Evolutionary conservation across 2,329 filamentous ascomycete genomes (phyloP).

Genomic region (Scedosporium apiospermum): DNA sequence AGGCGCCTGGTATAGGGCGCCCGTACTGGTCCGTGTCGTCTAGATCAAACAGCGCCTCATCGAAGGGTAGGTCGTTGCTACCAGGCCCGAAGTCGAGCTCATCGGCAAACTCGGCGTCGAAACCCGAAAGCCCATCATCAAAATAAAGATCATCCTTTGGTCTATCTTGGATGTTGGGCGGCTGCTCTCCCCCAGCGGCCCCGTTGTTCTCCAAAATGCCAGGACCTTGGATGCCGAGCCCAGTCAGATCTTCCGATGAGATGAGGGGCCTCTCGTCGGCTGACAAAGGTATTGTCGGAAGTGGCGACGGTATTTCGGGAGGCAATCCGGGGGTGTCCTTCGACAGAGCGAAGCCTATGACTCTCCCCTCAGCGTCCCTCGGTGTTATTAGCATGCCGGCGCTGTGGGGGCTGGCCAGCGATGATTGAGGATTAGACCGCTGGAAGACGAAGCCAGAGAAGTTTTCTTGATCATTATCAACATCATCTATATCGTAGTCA

Average conservation of each 20-base stretch:
- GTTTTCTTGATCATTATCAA: conserved; percentile 49
- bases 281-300: neutral
- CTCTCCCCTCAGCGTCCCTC: conserved; percentile 42
- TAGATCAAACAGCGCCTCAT: conserved; percentile 65
- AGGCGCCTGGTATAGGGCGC: conserved; percentile 48
- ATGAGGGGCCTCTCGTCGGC: neutral
- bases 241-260: conserved; percentile 17
- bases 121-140: conserved; percentile 51
- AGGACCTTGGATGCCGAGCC: conserved; percentile 34
- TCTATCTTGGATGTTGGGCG: neutral
- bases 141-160: conserved; percentile 58
- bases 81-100: conserved; percentile 29
- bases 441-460: conserved; percentile 52
- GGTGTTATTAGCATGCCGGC: conserved; percentile 41
- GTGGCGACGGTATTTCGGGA: conserved; percentile 9
- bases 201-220: conserved; percentile 7
- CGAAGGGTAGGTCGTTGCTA: conserved; percentile 47
- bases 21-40: conserved; percentile 55
- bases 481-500: conserved; percentile 27
- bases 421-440: conserved; percentile 41
- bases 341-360: conserved; percentile 48
- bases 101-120: conserved; percentile 34
- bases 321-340: conserved; percentile 28
- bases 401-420: conserved; percentile 38
- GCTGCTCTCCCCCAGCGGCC: neutral